A percentile compares a stretch with the other conserved stretches of the same genome.
phyloP scores from a whole-genome alignment of 2,329 filamentous ascomycete species.

The Fusarium chaquense region DNA sequence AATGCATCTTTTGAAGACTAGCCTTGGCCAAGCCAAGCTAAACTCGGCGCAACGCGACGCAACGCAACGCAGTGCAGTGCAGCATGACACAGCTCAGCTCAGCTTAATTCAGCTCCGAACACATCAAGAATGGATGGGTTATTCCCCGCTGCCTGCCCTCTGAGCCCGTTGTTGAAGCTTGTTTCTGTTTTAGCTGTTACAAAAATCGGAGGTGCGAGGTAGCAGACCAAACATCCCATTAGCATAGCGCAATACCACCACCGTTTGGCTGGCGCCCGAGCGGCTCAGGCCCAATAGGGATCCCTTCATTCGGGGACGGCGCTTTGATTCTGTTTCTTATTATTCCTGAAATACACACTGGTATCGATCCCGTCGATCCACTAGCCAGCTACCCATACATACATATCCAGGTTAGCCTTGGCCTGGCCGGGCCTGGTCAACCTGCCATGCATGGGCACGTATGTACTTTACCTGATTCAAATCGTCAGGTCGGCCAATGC shows the following conservation, averaged over 20 bases:
- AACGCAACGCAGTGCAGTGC: background rate
- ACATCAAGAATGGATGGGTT: background rate
- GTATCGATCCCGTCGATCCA: constrained; percentile 15
- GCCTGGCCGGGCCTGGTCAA: background rate
- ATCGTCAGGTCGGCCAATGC: constrained; percentile 11
- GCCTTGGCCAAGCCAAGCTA: background rate
- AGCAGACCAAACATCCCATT: background rate
- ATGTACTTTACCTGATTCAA: constrained; percentile 18
- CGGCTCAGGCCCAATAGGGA: constrained; percentile 37
- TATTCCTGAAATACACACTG: constrained; percentile 31
- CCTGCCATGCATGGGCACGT: background rate
- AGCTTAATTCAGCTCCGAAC: background rate
- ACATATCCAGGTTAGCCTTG: constrained; percentile 1
- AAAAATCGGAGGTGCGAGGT: background rate
- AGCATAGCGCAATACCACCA: constrained; percentile 7
- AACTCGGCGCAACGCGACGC: background rate
- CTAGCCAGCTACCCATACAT: background rate
- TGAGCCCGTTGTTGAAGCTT: background rate
- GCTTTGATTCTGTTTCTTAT: constrained; percentile 36
- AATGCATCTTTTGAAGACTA: constrained; percentile 1
- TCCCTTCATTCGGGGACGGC: constrained; percentile 34
- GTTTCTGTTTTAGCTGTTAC: background rate
- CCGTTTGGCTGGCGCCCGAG: constrained; percentile 25
- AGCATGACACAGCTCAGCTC: background rate
- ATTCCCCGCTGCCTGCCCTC: too few relatives aligned